Conservation (phyloP, 2,329 filamentous ascomycete species). For the Apiospora rasikravindrae region DNA sequence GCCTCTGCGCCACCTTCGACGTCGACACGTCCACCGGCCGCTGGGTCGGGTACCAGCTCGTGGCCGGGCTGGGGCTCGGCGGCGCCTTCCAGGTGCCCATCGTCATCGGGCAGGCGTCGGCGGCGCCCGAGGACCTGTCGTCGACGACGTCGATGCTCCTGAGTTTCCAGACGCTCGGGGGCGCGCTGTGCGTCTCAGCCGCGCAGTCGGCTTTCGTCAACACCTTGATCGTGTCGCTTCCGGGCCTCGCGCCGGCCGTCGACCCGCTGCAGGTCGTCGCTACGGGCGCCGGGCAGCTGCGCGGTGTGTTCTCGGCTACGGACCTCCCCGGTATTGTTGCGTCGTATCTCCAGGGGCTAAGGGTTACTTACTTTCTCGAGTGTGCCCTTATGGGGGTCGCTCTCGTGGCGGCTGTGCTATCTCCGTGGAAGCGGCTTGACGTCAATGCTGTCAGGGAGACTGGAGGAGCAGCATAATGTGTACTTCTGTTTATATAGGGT, state of each 20-base stretch:
- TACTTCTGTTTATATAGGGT: no score
- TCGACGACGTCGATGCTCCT: background rate
- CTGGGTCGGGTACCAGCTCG: slow-evolving; percentile 63
- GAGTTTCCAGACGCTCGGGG: background rate
- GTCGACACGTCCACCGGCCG: slow-evolving; percentile 38
- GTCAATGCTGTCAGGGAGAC: no score
- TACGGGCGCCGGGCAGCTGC: background rate
- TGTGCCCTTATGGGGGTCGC: no score
- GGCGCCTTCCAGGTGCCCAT: slow-evolving; percentile 47
- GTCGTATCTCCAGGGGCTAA: no score
- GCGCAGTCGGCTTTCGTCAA: slow-evolving; percentile 2
- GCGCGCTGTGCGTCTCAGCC: background rate
- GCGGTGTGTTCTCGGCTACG: background rate
- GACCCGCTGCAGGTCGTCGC: background rate
- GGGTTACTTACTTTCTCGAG: no score
- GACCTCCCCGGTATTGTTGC: background rate
- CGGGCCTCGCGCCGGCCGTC: background rate
- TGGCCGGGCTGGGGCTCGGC: slow-evolving; percentile 55
- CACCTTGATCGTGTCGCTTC: background rate
- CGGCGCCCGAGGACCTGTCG: background rate
- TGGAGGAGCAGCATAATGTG: no score
- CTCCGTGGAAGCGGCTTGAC: no score
- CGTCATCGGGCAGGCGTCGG: background rate
- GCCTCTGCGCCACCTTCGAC: slow-evolving; percentile 55
- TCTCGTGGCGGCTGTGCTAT: no score